phyloP scores from a whole-genome alignment of 164 flowering plant species.

The Berberis thunbergii region DNA sequence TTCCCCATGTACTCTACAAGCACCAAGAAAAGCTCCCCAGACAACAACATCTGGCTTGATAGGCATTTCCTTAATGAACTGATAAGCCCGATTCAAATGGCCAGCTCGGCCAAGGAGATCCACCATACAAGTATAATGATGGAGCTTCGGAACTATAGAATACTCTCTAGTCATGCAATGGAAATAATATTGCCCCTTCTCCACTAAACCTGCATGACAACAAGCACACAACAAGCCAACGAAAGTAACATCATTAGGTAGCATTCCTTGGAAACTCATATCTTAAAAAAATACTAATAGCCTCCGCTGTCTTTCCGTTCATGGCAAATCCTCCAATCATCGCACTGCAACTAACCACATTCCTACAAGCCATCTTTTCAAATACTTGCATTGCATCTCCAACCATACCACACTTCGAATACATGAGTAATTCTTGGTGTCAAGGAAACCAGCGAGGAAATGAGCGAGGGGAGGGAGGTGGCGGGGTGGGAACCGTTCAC shows the following conservation, averaged over 20 bases:
- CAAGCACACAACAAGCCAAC: conserved; percentile 24
- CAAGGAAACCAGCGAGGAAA: no score
- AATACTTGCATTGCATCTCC: conserved; percentile 15
- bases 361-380: conserved; percentile 13
- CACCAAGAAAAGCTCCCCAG: conserved; percentile 23
- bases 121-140: conserved; percentile 24
- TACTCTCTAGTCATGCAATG: conserved; percentile 12
- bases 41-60: conserved; percentile 17
- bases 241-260: conserved; percentile 19
- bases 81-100: conserved; percentile 12
- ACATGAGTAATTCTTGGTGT: no score
- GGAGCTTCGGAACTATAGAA: conserved; percentile 19
- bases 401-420: conserved; percentile 20
- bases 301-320: conserved; percentile 19
- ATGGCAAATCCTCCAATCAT: conserved; percentile 23
- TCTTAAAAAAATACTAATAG: conserved; percentile 18
- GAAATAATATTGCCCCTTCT: conserved; percentile 15
- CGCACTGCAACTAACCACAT: conserved; percentile 18
- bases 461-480: no score
- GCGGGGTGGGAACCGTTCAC: no score
- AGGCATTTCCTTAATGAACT: conserved; percentile 16
- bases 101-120: conserved; percentile 26
- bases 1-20: conserved; percentile 14
- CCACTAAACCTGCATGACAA: conserved; percentile 22
- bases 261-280: conserved; percentile 15